Evolutionary conservation across 768 basidiomycete genomes (phyloP).

Genomic region (Pleurotus tuoliensis): DNA sequence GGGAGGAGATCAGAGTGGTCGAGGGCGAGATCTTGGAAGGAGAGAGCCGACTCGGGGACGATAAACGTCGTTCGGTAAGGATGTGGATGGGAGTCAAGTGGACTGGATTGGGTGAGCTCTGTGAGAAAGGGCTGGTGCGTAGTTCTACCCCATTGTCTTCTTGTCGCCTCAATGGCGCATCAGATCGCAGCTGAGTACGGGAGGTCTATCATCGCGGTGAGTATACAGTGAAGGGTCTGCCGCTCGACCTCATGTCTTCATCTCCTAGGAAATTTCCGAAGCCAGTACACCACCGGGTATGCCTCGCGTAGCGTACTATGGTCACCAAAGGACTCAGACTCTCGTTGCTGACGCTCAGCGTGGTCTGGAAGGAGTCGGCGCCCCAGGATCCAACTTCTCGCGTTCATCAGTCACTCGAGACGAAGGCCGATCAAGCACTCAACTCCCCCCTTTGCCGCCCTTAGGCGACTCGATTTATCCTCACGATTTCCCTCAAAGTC

Average conservation of each 20-base stretch:
- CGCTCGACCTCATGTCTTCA: background rate
- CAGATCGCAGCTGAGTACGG: conserved; percentile 56
- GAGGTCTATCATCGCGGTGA: conserved; percentile 43
- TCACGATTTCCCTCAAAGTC: background rate
- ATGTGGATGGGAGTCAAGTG: conserved; percentile 83
- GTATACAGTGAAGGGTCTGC: conserved; percentile 11
- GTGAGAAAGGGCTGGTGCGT: conserved; percentile 70
- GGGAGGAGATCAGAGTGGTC: conserved; percentile 72
- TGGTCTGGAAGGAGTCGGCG: conserved; percentile 45
- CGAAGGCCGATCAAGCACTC: background rate
- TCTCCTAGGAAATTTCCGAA: conserved; percentile 70
- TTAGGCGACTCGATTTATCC: background rate
- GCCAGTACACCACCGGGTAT: conserved; percentile 79
- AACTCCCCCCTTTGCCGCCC: background rate
- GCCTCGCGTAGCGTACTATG: conserved; percentile 67
- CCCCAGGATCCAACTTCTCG: conserved; percentile 2
- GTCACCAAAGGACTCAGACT: conserved; percentile 57
- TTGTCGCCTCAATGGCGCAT: background rate
- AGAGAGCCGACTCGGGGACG: conserved; percentile 77
- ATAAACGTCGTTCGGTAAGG: conserved; percentile 68
- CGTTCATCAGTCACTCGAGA: background rate
- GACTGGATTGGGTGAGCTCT: conserved; percentile 79
- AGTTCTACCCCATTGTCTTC: background rate
- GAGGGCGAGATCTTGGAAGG: conserved; percentile 83
- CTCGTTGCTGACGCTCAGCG: conserved; percentile 62